phyloP scores from a whole-genome alignment of 352 stramenopile genomes.

The Thraustochytrium striatum region DNA sequence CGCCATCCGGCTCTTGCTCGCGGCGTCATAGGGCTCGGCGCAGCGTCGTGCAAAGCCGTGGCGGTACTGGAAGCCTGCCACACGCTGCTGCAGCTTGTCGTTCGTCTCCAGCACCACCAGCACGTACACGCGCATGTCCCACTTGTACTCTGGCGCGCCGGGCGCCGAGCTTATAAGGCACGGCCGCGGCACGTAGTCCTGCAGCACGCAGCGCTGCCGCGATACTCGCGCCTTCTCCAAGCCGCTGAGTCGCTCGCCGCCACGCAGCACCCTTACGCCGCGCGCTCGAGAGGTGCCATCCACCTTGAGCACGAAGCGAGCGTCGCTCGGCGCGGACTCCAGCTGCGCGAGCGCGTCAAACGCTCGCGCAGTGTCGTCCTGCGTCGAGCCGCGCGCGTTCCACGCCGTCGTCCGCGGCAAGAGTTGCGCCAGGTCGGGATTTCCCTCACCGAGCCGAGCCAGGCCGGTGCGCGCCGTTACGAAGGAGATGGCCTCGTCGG shows the following conservation, averaged over 20 bases:
- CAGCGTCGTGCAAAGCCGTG: slow-evolving; percentile 39
- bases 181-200: slow-evolving; percentile 7
- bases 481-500: no score
- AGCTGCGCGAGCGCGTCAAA: no score
- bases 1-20: background rate
- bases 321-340: no score
- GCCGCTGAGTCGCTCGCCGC: background rate
- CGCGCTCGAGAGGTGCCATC: slow-evolving; percentile 11
- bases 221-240: background rate
- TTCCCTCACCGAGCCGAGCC: no score
- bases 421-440: no score
- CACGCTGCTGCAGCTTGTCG: background rate
- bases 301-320: slow-evolving; percentile 38
- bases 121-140: slow-evolving; percentile 41
- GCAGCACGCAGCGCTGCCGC: background rate
- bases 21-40: background rate
- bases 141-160: background rate
- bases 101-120: slow-evolving; percentile 1
- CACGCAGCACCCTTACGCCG: background rate
- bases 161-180: background rate
- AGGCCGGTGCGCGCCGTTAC: no score
- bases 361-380: no score
- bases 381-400: no score
- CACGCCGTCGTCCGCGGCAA: no score
- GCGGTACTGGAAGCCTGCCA: slow-evolving; percentile 3